Percentiles rank a stretch among this genome's conserved stretches.
These are phyloP conservation scores for Nephelium lappaceum DNA, from an alignment of 345 rosid species.

Conservation along the genomic window DNA sequence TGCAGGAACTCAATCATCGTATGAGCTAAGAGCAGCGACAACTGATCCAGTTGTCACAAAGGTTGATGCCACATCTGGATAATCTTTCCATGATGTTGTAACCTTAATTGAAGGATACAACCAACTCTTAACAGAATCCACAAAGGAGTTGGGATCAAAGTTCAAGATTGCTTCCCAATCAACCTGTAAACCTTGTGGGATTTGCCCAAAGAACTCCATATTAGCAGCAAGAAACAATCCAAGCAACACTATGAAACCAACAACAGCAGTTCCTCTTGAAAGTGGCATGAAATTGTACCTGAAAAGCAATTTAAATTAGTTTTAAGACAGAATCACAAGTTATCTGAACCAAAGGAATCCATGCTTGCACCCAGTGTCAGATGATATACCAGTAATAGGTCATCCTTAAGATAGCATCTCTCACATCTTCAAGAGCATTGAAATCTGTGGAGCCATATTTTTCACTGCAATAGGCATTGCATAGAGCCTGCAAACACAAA, in stretches of 20 bases:
- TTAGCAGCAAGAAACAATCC: conserved; percentile 89
- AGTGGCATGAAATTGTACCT: conserved; percentile 99
- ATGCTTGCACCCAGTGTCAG: conserved; percentile 1
- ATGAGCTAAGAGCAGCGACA: conserved; percentile 76
- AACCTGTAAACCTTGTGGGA: conserved; percentile 75
- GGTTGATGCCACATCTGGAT: conserved; percentile 73
- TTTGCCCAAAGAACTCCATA: conserved; percentile 76
- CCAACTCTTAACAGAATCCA: conserved; percentile 75
- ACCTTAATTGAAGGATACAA: conserved; percentile 71
- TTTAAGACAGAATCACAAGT: conserved; percentile 2
- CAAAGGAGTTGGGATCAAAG: conserved; percentile 57
- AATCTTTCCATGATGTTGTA: conserved; percentile 79
- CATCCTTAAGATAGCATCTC: conserved; percentile 82
- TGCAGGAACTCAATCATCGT: conserved; percentile 44
- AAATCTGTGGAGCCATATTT: conserved; percentile 69
- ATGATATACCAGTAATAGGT: conserved; percentile 84
- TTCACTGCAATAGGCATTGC: conserved; percentile 85
- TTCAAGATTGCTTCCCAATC: conserved; percentile 98
- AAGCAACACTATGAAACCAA: conserved; percentile 74
- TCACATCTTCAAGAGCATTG: conserved; percentile 59
- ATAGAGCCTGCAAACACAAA: conserved; percentile 57
- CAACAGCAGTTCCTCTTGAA: conserved; percentile 87
- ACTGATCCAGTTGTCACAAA: conserved; percentile 79
- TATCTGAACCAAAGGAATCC: conserved; percentile 3
- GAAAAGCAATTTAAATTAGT: conserved; percentile 18